Evolutionary conservation across 1,284 basidiomycete species (phyloP).

Genomic region (Xerocomus cyaneibrunnescens): DNA sequence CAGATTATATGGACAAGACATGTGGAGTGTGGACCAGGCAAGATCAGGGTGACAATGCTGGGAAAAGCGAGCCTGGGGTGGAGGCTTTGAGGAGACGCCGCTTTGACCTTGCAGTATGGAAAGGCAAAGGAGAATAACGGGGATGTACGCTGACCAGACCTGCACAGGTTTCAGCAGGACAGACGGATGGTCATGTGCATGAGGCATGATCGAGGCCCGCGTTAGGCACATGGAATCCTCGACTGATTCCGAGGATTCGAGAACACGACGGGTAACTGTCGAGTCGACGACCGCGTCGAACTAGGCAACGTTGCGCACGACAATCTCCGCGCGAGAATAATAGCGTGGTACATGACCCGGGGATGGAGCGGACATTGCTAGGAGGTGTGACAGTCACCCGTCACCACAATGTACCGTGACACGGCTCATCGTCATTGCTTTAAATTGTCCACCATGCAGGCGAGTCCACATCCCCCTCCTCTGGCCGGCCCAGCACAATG

Average conservation of each 20-base stretch:
- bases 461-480: not conserved
- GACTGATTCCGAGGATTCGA: constrained; percentile 8
- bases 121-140: not conserved
- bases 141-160: not conserved
- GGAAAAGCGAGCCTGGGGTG: not conserved
- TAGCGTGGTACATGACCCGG: no score
- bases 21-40: constrained; percentile 23
- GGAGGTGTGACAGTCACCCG: constrained; percentile 11
- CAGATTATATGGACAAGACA: constrained; percentile 21
- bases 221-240: not conserved
- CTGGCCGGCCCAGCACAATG: constrained; percentile 26
- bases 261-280: not conserved
- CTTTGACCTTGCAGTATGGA: constrained; percentile 13
- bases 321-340: constrained; percentile 17
- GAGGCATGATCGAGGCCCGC: constrained; percentile 11
- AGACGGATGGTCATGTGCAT: constrained; percentile 11
- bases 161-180: constrained; percentile 18
- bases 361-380: constrained; percentile 12
- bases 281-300: not conserved
- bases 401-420: constrained; percentile 8
- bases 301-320: constrained; percentile 6
- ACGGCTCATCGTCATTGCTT: not conserved
- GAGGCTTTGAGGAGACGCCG: constrained; percentile 12
- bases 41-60: constrained; percentile 15
- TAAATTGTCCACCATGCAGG: not conserved